Base-by-base conservation (phyloP, 2,329 filamentous ascomycete species). In the Penicillium glabrum region DNA sequence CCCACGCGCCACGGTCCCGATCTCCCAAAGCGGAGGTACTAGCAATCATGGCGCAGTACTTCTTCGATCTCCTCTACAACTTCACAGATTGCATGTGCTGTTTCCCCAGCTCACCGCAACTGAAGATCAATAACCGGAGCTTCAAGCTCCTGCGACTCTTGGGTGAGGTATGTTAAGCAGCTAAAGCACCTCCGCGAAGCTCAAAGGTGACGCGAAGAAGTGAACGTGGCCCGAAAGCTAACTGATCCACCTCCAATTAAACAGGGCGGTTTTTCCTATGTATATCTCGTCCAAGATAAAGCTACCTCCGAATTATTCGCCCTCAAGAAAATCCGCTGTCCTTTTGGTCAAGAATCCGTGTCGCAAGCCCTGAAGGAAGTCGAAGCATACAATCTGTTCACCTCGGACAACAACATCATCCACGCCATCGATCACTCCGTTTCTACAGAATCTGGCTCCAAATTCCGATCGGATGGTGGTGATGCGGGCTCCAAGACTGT, bases 311-410 rank as follows among this genome's bases (percentile, higher is more conserved):
- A 93, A 68, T 85, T 96, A 46, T 93, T 96, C 75, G 95, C 95
- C 19, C 87, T 98, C 60, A 99, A 99, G 78, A 99, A 99, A 83
- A 99, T 99, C 75, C 89, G 93, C 72, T 99, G 95, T 81, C 93
- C 95, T 5, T 98, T 99, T 71, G 95, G 95, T 64, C 89, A 95
- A 75, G 95, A 99, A 81, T 96, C 91, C 26, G 93, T 99, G 57
- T 87, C 91, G 64, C 91, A 91, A 73, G 95, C 95, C 51, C 89
- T 98, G 83, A 93, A 93, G 75, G 95, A 99, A 80, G 95, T 98
- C 60, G 93, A 98, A 75, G 93, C 95, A 49, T 99, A 99, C 80
- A 88, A 88, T 63, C 86, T 97, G 58, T 99, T 99, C 79, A 81
- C 86, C 54, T 87, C 88, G 64, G 86, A 91, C 61, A 86, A 88